Evolutionary conservation across 768 basidiomycete genomes (phyloP), one percentile per base, ranked within the genome.

Genomic region (Suillus decipiens): DNA sequence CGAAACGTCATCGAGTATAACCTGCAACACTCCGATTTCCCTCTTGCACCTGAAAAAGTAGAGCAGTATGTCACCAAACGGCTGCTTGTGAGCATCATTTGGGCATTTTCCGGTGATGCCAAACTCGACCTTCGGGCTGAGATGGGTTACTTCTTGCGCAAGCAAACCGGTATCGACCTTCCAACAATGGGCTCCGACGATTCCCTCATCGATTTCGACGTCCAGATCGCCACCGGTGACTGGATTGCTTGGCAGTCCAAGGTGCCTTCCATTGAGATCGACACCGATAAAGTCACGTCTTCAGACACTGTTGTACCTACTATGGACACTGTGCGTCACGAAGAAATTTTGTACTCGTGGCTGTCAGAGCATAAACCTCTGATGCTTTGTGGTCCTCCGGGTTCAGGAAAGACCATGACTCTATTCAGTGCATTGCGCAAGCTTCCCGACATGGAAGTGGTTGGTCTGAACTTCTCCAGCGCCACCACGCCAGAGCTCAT

Each of bases 351-450:
- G 7, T 99, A 99, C 75, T 98, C 96, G 0, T 99, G 97, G 97
- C 81, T 99, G 7, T 95, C 95, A 2, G 97, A 99, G 74, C 97
- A 99, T 78, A 98, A 98, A 71, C 97, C 97, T 22, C 84, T 99
- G 61, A 92, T 99, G 87, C 85, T 99, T 31, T 99, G 96, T 73
- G 97, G 97, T 53, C 97, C 97, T 70, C 97, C 97, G n/a, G 97
- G 97, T 72, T 99, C 97, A 24, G 97, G 97, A 28, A 99, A 99
- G 80, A 99, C 97, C 8, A 99, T 99, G 97, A 99, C 97, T 0
- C 81, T 99, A 22, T 99, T 99, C 80, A 97, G 95, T 69, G 97
- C 97, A 11, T 84, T 99, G 36, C 89, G 97, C 62, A 99, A 99
- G 75, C 84, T 99, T 43, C 96, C 97, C 2, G 95, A 99, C 76